Percentiles rank a stretch among this genome's conserved stretches.
These are phyloP conservation scores for Trichoderma guizhouense DNA, from an alignment of 2,329 filamentous ascomycete species.

Conservation along the genomic window DNA sequence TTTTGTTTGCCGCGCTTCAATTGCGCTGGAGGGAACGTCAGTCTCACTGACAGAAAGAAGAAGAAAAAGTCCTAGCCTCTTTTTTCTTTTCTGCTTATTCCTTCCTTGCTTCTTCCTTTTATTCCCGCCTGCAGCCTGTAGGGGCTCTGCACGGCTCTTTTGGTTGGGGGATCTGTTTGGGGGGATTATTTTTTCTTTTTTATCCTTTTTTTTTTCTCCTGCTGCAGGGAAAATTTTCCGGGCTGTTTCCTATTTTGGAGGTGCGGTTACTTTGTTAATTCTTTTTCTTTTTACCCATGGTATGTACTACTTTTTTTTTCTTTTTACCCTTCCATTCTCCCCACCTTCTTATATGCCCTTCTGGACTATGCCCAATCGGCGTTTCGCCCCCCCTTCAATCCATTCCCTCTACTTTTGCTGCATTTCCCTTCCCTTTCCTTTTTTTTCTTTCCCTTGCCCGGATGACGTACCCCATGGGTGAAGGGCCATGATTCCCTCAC, in stretches of 20 bases:
- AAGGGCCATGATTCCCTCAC: background rate
- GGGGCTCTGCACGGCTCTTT: conserved; percentile 1
- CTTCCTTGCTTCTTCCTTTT: background rate
- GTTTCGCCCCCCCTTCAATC: background rate
- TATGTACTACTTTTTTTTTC: background rate
- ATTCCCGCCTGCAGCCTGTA: background rate
- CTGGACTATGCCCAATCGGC: background rate
- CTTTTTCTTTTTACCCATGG: background rate
- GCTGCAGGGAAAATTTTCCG: background rate
- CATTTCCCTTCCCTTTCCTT: background rate
- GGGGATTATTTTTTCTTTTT: background rate
- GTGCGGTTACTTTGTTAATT: background rate
- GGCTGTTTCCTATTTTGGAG: conserved; percentile 2
- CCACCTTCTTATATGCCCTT: background rate
- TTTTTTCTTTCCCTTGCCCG: background rate
- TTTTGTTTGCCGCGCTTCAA: background rate
- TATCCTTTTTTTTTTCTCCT: background rate
- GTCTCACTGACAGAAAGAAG: background rate
- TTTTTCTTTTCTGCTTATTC: background rate
- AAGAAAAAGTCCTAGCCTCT: background rate
- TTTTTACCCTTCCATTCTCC: background rate
- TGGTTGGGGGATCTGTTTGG: background rate
- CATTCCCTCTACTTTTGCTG: background rate
- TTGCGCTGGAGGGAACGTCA: background rate
- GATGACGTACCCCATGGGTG: conserved; percentile 9